Evolutionary conservation across 1,284 basidiomycete genomes (phyloP).

Genomic region (Irpex sp.): DNA sequence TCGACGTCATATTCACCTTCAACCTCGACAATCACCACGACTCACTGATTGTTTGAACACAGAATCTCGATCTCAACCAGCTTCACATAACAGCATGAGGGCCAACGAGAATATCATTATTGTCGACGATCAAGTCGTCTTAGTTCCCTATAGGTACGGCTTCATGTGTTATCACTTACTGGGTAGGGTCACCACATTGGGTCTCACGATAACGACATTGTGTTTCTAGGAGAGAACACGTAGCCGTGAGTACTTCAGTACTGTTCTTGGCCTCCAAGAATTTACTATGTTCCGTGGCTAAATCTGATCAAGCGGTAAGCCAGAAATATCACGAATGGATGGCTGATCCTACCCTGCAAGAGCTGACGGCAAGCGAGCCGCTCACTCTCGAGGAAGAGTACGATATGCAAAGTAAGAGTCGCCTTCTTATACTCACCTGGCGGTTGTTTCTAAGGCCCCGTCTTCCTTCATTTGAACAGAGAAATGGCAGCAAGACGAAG

Average conservation of each 20-base stretch:
- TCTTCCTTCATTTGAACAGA: constrained; percentile 35
- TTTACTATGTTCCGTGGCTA: too few relatives aligned
- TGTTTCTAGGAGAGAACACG: constrained; percentile 6
- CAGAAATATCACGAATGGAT: constrained; percentile 94
- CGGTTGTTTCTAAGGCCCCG: background rate
- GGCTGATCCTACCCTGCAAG: constrained; percentile 70
- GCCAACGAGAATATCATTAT: constrained; percentile 13
- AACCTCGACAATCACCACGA: background rate
- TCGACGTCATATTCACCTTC: too few relatives aligned
- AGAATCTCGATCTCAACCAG: background rate
- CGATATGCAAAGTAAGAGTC: constrained; percentile 79
- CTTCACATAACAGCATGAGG: constrained; percentile 7
- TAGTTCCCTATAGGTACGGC: constrained; percentile 8
- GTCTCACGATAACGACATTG: background rate
- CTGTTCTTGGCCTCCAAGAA: background rate
- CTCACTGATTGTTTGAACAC: background rate
- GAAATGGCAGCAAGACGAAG: constrained; percentile 85
- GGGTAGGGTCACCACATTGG: background rate
- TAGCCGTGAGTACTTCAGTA: constrained; percentile 3
- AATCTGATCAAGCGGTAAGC: background rate
- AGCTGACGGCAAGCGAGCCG: constrained; percentile 85
- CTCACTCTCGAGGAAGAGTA: constrained; percentile 83
- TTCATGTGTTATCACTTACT: background rate
- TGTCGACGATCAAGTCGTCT: constrained; percentile 2
- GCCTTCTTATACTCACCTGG: background rate